These are phyloP conservation scores for Pseudomassariella vexata DNA, from an alignment of 2,329 filamentous ascomycete species.

Conservation along the genomic window DNA sequence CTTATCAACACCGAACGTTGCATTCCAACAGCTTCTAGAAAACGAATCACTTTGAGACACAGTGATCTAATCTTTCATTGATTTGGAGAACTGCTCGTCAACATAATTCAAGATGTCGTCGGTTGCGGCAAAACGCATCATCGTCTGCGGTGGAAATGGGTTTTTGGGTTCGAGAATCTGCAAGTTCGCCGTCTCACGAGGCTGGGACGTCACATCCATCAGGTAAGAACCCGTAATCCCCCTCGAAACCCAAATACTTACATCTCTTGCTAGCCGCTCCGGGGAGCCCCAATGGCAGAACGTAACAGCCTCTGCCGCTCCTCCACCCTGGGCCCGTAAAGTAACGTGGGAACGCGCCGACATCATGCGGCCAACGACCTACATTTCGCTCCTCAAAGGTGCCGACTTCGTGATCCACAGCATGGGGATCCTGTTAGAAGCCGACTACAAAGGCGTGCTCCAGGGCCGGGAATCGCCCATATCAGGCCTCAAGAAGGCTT, in stretches of 20 bases:
- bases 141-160: slow-evolving; percentile 90
- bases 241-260: slow-evolving; percentile 9
- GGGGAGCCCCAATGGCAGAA: slow-evolving; percentile 82
- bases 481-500: slow-evolving; percentile 70
- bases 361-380: slow-evolving; percentile 76
- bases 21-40: too few relatives aligned
- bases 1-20: too few relatives aligned
- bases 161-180: slow-evolving; percentile 89
- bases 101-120: slow-evolving; percentile 21
- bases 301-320: slow-evolving; percentile 62
- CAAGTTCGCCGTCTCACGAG: slow-evolving; percentile 76
- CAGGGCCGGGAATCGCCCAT: slow-evolving; percentile 79
- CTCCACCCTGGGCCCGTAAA: slow-evolving; percentile 74
- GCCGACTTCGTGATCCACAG: slow-evolving; percentile 87
- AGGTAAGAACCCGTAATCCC: slow-evolving; percentile 50
- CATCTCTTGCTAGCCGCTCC: slow-evolving; percentile 60
- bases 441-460: slow-evolving; percentile 93
- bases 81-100: too few relatives aligned
- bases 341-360: slow-evolving; percentile 87
- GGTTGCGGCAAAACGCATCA: slow-evolving; percentile 66
- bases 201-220: slow-evolving; percentile 89
- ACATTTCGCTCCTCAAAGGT: slow-evolving; percentile 67
- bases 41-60: too few relatives aligned
- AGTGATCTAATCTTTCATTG: too few relatives aligned
- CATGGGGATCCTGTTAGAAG: slow-evolving; percentile 94